Conservation (phyloP, 1,284 basidiomycete species). For the Marasmius fiardii region DNA sequence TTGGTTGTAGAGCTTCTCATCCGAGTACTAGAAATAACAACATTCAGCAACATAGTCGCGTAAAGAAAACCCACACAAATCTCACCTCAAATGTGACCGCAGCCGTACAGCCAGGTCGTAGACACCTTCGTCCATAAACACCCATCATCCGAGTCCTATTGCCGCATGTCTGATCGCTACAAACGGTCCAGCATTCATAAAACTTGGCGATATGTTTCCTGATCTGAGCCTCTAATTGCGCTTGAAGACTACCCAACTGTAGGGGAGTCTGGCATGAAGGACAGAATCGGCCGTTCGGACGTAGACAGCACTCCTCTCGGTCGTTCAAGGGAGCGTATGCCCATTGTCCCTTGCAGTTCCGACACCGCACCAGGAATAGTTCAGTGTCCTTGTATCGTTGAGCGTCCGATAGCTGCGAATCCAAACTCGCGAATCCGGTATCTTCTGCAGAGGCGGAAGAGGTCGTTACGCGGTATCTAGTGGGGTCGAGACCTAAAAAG, state of each 20-base stretch:
- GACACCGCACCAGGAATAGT: constrained; percentile 73
- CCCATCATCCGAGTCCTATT: constrained; percentile 87
- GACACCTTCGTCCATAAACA: constrained; percentile 84
- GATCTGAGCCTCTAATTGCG: constrained; percentile 87
- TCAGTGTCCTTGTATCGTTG: constrained; percentile 81
- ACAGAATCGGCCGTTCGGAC: constrained; percentile 49
- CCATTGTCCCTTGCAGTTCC: constrained; percentile 61
- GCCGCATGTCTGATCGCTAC: constrained; percentile 84
- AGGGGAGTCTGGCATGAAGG: constrained; percentile 55
- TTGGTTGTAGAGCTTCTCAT: constrained; percentile 83
- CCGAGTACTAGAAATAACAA: constrained; percentile 63
- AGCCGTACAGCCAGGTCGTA: constrained; percentile 67
- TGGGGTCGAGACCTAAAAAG: constrained; percentile 76
- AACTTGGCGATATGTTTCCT: constrained; percentile 76
- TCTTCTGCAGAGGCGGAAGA: constrained; percentile 54
- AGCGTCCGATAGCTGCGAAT: constrained; percentile 87
- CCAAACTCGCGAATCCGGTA: constrained; percentile 76
- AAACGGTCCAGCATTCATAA: constrained; percentile 88
- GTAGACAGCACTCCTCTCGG: constrained; percentile 53
- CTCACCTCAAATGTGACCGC: constrained; percentile 73
- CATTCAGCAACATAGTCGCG: constrained; percentile 2
- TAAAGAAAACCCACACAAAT: constrained; percentile 8
- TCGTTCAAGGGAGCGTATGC: constrained; percentile 68
- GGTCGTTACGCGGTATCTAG: constrained; percentile 58
- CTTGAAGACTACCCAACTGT: constrained; percentile 60